Percentiles rank a stretch among this genome's conserved stretches.
These are phyloP conservation scores for Barnettozyma californica DNA, from an alignment of 805 yeast species.

Conservation along the genomic window DNA sequence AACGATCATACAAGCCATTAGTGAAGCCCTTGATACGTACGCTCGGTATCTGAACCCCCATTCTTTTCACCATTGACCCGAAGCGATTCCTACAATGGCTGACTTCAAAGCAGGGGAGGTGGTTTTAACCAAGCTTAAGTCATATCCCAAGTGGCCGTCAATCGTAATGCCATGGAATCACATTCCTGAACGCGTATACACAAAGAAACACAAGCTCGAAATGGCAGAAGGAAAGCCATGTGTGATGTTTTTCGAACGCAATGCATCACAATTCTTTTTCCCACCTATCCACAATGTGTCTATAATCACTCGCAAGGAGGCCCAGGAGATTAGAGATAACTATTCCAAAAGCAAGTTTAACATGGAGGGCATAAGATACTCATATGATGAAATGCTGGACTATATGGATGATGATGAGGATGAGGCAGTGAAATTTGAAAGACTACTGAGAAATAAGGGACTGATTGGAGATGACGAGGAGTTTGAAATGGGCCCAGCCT, in stretches of 20 bases:
- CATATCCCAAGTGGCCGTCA: conserved; percentile 47
- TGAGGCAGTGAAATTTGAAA: background rate
- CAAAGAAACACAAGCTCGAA: background rate
- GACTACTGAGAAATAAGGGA: background rate
- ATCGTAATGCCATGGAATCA: conserved; percentile 26
- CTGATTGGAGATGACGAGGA: background rate
- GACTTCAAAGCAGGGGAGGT: conserved; percentile 24
- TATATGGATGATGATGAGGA: background rate
- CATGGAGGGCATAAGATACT: background rate
- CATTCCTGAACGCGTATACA: background rate
- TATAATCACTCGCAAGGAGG: background rate
- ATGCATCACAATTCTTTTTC: background rate
- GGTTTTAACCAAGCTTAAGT: conserved; percentile 41
- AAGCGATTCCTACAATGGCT: background rate
- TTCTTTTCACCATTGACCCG: background rate
- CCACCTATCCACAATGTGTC: background rate
- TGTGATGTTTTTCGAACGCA: conserved; percentile 2
- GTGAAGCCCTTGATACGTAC: background rate
- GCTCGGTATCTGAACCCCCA: background rate
- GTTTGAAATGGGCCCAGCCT: conserved; percentile 1
- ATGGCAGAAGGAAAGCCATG: background rate
- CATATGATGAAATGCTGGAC: background rate
- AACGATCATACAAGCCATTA: background rate
- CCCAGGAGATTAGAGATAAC: background rate
- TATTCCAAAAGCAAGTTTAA: background rate